Conservation (phyloP, 164 flowering plant genomes). For the Chloranthus sessilifolius region DNA sequence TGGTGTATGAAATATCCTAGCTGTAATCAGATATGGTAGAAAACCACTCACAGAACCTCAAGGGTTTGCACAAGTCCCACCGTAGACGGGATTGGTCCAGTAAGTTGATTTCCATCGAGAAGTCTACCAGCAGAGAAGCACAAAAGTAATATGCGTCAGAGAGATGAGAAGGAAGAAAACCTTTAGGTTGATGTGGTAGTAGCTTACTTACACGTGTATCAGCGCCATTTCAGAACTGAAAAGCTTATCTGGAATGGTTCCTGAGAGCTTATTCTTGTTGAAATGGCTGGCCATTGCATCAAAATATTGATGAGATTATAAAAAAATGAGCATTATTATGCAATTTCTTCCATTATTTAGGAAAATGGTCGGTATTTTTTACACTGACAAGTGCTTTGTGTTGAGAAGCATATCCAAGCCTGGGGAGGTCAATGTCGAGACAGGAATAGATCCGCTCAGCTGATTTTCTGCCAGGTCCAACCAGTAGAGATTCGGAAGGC, state of each 20-base stretch:
- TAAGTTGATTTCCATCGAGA: constrained; percentile 72
- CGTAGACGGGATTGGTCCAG: constrained; percentile 58
- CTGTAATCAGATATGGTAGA: background rate
- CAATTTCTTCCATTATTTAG: background rate
- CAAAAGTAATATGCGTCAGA: too few species aligned
- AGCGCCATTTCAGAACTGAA: constrained; percentile 73
- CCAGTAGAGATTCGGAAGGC: constrained; percentile 77
- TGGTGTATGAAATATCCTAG: too few species aligned
- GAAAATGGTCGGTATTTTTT: background rate
- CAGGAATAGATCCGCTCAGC: constrained; percentile 66
- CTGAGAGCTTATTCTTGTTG: constrained; percentile 83
- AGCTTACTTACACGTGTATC: constrained; percentile 90
- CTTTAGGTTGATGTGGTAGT: too few species aligned
- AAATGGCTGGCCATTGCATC: constrained; percentile 68
- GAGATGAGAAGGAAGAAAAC: too few species aligned
- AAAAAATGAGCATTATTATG: too few species aligned
- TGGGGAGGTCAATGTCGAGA: constrained; percentile 47
- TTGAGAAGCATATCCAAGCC: constrained; percentile 73
- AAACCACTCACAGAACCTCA: constrained; percentile 99
- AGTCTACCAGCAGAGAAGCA: constrained; percentile 54
- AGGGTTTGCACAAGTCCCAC: constrained; percentile 64
- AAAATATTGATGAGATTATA: background rate
- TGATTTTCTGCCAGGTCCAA: constrained; percentile 88
- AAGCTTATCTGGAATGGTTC: constrained; percentile 56
- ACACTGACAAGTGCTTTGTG: constrained; percentile 84